Evolutionary conservation across 169 alveolate species (phyloP), one percentile per base, ranked within the genome.

Genomic region (Plasmodium adleri): DNA sequence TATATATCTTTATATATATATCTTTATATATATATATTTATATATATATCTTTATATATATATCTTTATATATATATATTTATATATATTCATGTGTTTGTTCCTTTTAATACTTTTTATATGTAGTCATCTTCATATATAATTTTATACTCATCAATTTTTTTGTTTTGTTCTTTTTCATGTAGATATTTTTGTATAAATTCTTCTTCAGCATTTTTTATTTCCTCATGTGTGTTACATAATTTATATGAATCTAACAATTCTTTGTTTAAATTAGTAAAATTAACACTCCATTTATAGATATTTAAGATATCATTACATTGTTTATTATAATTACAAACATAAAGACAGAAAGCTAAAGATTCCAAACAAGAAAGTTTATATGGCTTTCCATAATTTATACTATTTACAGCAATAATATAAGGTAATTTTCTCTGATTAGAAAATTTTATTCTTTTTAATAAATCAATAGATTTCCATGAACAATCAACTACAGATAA

Each of bases 321-420:
- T 22, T 86, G 92, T 24, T 86, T 70, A 56, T 43, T 72, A 66
- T 86, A 86, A 64, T 73, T 73, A 86, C 92, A 86, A n/a, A 86
- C 17, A 72, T 86, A 86, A 59, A 86, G 62, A 39, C 92, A 86
- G 71, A 72, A 86, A 7, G 92, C 92, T 66, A 86, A 62, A 3
- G 92, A 86, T 72, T 86, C 92, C 58, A 86, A 72, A 17, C 92
- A 86, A 15, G 92, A 86, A 24, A 86, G 87, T 66, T 86, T 86
- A 43, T 86, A 86, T 28, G 92, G 88, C 39, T 86, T 86, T 86
- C 92, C 92, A 86, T 86, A 86, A 72, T 86, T 86, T 59, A 86
- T 86, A 54, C 92, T 86, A 47, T 86, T 86, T 45, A 86, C 92
- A 45, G 92, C 92, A 72, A 86, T 86, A 20, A 72, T 72, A 43